Evolutionary conservation across 2,329 filamentous ascomycete species (phyloP), one percentile per base, ranked within the genome.

Genomic region (Diaporthe vexans): DNA sequence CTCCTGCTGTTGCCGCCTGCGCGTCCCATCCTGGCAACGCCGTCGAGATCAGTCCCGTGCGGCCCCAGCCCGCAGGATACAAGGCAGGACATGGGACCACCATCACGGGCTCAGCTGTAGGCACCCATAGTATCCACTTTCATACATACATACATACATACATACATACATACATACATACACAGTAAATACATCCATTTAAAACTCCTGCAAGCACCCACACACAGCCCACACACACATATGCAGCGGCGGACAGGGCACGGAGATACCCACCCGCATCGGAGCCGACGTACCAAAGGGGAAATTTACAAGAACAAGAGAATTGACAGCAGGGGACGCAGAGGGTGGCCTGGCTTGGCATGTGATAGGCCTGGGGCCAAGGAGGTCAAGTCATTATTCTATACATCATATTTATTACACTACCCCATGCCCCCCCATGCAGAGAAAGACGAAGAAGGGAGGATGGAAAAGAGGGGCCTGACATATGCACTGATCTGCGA

Each of bases 401-500:
- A 61, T 67, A 67, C 61, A 52, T 48, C 43, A 52, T 21, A 52
- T 52, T 65, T 52, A 33, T 19, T 54, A 52, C 46, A 37, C n/a
- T 52, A 37, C 29, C 46, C 17, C 40, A 17, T 43, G 46, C 3
- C 19, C 29, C 48, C 48, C 63, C 63, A 54, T 52, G 48, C 48
- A 54, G n/a, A 54, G 63, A 68, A 68, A n/a, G 21, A 4, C 11
- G 17, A 26, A 13, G 63, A 26, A 67, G 17, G 15, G 33, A 7
- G 33, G 10, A 43, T 43, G 40, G 40, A 43, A 11, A 26, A 15
- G 33, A n/a, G 15, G 48, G 46, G 33, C 48, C 63, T 68, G n/a
- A 40, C 48, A 54, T 68, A 68, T 68, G 63, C 63, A 68, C 63
- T 54, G 63, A 68, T 68, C 63, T 68, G 63, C 63, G 54, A 54